phyloP scores from a whole-genome alignment of 23 red algal genomes.

The Cyanidioschyzon merolae region DNA sequence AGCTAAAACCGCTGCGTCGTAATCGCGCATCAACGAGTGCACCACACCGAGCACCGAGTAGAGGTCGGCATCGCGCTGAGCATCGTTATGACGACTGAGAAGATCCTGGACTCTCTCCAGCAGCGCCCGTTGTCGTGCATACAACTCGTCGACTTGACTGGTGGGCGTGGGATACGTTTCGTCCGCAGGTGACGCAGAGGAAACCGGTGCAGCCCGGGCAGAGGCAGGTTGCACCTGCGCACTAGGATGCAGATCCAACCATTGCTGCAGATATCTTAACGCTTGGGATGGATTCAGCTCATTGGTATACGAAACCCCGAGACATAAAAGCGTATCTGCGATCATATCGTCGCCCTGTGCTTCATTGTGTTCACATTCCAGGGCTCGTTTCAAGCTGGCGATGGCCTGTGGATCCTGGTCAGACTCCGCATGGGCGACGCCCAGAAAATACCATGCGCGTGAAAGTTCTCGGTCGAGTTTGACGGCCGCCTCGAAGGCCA shows the following conservation, averaged over 20 bases:
- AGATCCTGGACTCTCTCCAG: neutral
- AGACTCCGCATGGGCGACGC: conserved; percentile 57
- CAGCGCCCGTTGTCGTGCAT: neutral
- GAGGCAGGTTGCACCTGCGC: neutral
- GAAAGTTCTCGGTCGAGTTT: neutral
- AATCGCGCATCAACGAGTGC: conserved; percentile 64
- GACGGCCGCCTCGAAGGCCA: conserved; percentile 47
- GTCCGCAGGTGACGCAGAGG: too few species aligned
- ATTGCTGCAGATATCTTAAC: conserved; percentile 39
- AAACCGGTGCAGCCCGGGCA: neutral
- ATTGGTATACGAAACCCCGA: conserved; percentile 86
- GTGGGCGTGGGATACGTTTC: neutral
- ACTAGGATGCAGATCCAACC: conserved; percentile 40
- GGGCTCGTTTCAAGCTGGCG: conserved; percentile 25
- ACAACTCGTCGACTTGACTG: neutral
- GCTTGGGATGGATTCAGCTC: conserved; percentile 57
- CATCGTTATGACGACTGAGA: neutral
- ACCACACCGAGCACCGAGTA: conserved; percentile 67
- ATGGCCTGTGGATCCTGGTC: conserved; percentile 80
- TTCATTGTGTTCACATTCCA: conserved; percentile 19
- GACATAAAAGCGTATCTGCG: conserved; percentile 48
- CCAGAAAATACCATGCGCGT: conserved; percentile 70
- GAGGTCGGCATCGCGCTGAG: conserved; percentile 35
- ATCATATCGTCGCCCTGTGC: conserved; percentile 16
- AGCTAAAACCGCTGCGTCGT: conserved; percentile 39